Evolutionary conservation across 192 early-diverging fungal species (phyloP).

Genomic region (Spizellomyces punctatus): DNA sequence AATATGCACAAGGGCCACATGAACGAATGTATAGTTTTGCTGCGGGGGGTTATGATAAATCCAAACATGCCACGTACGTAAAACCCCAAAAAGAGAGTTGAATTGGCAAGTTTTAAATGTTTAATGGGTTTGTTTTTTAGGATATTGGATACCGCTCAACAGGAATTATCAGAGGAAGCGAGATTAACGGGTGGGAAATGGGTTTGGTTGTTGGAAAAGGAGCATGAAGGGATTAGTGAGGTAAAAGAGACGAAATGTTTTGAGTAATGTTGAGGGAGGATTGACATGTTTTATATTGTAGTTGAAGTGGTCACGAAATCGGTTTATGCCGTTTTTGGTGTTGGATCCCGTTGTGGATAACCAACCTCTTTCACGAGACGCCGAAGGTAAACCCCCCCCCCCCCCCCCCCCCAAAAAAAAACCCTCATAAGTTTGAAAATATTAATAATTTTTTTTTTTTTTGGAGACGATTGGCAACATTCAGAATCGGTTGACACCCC

Average conservation of each 20-base stretch:
- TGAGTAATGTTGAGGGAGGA: not conserved
- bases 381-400: constrained; percentile 53
- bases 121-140: constrained; percentile 8
- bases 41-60: constrained; percentile 54
- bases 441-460: no score
- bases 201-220: constrained; percentile 47
- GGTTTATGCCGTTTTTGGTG: constrained; percentile 59
- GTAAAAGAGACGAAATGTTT: no score
- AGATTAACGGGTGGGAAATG: constrained; percentile 51
- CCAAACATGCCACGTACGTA: constrained; percentile 52
- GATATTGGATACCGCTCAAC: constrained; percentile 49
- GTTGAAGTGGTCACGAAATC: constrained; percentile 63
- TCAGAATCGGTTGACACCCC: no score
- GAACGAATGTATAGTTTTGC: constrained; percentile 60
- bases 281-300: no score
- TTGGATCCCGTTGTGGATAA: constrained; percentile 49
- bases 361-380: constrained; percentile 47
- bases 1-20: constrained; percentile 65
- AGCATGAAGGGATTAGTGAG: constrained; percentile 53
- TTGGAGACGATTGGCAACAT: no score
- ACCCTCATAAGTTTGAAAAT: no score
- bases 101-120: no score
- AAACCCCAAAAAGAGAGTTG: no score
- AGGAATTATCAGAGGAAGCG: constrained; percentile 64
- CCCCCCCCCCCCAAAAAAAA: no score